Percentiles rank a stretch among this genome's conserved stretches.
Conservation (phyloP, 2,329 filamentous ascomycete genomes). For the Aspergillus sp. region DNA sequence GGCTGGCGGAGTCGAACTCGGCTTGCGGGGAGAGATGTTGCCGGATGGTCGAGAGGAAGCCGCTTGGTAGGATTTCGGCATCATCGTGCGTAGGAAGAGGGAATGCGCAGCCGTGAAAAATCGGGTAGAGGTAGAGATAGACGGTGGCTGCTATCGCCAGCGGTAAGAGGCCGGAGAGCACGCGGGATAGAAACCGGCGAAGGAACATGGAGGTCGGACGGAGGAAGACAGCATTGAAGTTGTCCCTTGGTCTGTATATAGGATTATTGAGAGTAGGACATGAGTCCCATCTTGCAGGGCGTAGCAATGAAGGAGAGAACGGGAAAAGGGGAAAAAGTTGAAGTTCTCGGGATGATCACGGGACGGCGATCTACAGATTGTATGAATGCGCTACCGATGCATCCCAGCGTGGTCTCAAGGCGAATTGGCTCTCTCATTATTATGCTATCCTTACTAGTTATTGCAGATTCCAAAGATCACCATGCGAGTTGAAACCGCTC, state of each 20-base stretch:
- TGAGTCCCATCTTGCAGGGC: neutral
- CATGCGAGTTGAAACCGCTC: neutral
- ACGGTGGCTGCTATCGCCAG: constrained; percentile 68
- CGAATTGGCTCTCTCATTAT: neutral
- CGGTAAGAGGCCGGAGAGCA: constrained; percentile 57
- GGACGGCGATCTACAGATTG: neutral
- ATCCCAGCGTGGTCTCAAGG: neutral
- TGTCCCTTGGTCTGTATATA: neutral
- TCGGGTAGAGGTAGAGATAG: constrained; percentile 85
- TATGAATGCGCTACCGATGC: too few species aligned
- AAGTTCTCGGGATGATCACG: neutral
- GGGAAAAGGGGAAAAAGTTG: constrained; percentile 5
- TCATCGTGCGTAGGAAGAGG: constrained; percentile 48
- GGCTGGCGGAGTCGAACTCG: constrained; percentile 6
- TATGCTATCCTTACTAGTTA: neutral
- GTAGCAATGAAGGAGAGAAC: neutral
- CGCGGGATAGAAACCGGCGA: constrained; percentile 46
- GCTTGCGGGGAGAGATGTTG: constrained; percentile 32
- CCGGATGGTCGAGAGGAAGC: constrained; percentile 36
- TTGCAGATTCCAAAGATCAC: neutral
- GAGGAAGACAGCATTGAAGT: neutral
- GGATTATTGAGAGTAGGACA: neutral
- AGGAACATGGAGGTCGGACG: constrained; percentile 49
- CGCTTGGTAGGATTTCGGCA: constrained; percentile 9
- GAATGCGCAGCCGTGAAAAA: constrained; percentile 78